Base-by-base conservation (phyloP, 495 filamentous ascomycete genomes). In the Bacidia gigantensis region DNA sequence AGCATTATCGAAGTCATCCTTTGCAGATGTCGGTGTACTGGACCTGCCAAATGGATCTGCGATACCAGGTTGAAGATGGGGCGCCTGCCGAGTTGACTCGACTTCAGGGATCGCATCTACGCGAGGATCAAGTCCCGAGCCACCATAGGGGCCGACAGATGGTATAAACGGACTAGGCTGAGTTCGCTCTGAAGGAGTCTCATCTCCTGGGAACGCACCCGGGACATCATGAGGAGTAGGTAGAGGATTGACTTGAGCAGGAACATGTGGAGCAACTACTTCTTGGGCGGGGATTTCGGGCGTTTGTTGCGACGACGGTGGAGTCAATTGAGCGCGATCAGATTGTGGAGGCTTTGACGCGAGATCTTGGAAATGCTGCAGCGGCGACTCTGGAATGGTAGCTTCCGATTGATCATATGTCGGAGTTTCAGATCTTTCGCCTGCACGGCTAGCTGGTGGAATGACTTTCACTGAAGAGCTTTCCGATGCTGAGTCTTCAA, bases 401-500 rank as follows among this genome's bases (percentile, higher is more conserved):
- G 44, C 38, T 38, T 62, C 57, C 17, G 54, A 20, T 23, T 18
- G 23, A 7, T 46, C 54, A 10, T 21, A 56, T 50, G 77, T 78
- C 18, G 79, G 78, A 1, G 79, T 80, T 39, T 81, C 83, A 32
- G 76, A 67, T 20, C 59, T 63, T 35, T 81, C 78, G 47, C 80
- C 82, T 60, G 77, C 78, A 48, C 84, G 76, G 61, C 85, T 87
- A 40, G 77, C 82, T 23, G 89, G 82, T n/a, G 87, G 83, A 14
- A 84, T 83, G 24, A 84, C 84, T 68, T 82, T 81, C 1, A 87
- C 86, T 2, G 87, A 90, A 18, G 84, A 86, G 50, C 76, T 79
- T 43, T 82, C 64, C 0, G 86, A 86, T 47, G 87, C 84, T 35
- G 75, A 68, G 23, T 78, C 68, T 26, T 76, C 73, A 24, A 69